A percentile compares a stretch with the other conserved stretches of the same genome.
Conservation (phyloP, 2,329 filamentous ascomycete species). For the Fusarium falciforme region DNA sequence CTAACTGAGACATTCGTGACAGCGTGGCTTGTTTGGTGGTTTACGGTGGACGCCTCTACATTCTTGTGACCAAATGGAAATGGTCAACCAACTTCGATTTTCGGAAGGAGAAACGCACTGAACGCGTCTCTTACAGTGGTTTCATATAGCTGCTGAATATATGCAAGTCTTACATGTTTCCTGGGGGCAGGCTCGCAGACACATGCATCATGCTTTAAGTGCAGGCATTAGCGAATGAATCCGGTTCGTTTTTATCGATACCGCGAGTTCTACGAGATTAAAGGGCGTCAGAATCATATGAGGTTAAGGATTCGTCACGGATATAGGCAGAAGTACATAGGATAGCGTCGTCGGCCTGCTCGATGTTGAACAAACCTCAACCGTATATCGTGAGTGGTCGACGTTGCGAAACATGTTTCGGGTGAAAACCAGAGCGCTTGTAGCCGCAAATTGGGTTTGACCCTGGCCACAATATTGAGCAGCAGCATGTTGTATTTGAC, state of each 20-base stretch:
- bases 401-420: neutral
- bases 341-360: neutral
- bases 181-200: neutral
- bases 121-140: neutral
- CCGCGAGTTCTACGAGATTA: neutral
- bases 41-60: neutral
- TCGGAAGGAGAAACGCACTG: neutral
- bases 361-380: neutral
- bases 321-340: neutral
- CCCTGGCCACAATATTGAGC: neutral
- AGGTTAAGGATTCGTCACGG: neutral
- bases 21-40: neutral
- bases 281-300: neutral
- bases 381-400: neutral
- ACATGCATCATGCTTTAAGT: neutral
- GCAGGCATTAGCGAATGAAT: neutral
- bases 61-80: neutral
- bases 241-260: neutral
- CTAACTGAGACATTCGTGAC: neutral
- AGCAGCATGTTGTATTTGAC: neutral
- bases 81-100: neutral
- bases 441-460: neutral
- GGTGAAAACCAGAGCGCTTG: neutral
- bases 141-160: rapidly evolving
- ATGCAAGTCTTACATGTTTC: neutral